phyloP scores from a whole-genome alignment of 2,329 filamentous ascomycete species.

The Trichoderma atrobrunneum region DNA sequence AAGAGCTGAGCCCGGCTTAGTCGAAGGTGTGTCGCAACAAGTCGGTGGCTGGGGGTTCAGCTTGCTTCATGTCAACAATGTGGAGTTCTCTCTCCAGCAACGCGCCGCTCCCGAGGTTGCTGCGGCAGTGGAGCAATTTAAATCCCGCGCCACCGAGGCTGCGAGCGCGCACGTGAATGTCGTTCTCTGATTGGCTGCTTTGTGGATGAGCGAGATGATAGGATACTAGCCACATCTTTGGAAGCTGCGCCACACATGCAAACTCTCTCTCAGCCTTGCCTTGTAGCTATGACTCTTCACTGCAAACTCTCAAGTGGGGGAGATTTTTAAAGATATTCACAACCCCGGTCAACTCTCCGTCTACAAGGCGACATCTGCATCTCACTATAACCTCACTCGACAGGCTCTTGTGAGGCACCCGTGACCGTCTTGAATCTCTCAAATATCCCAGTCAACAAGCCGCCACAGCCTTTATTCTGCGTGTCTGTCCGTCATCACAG shows the following conservation, averaged over 20 bases:
- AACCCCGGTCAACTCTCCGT: neutral
- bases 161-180: slow-evolving; percentile 13
- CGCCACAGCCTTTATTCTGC: neutral
- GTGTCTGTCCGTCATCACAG: neutral
- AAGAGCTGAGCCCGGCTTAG: slow-evolving; percentile 8
- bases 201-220: neutral
- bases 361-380: neutral
- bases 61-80: slow-evolving; percentile 24
- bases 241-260: neutral
- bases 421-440: neutral
- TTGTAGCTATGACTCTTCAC: slow-evolving; percentile 13
- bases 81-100: slow-evolving; percentile 24
- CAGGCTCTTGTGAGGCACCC: neutral
- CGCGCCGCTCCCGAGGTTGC: slow-evolving; percentile 36
- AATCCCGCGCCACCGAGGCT: slow-evolving; percentile 21
- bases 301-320: neutral
- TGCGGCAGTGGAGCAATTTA: slow-evolving; percentile 24
- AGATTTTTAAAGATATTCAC: slow-evolving; percentile 9
- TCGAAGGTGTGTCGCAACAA: slow-evolving; percentile 22
- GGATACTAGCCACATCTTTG: neutral
- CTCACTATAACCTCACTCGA: neutral
- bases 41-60: slow-evolving; percentile 24
- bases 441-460: neutral
- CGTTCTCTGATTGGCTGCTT: neutral
- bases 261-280: slow-evolving; percentile 9